Percentiles rank a stretch among this genome's conserved stretches.
Evolutionary conservation across 495 filamentous ascomycete species (phyloP).

Genomic region (Articulospora tetracladia): DNA sequence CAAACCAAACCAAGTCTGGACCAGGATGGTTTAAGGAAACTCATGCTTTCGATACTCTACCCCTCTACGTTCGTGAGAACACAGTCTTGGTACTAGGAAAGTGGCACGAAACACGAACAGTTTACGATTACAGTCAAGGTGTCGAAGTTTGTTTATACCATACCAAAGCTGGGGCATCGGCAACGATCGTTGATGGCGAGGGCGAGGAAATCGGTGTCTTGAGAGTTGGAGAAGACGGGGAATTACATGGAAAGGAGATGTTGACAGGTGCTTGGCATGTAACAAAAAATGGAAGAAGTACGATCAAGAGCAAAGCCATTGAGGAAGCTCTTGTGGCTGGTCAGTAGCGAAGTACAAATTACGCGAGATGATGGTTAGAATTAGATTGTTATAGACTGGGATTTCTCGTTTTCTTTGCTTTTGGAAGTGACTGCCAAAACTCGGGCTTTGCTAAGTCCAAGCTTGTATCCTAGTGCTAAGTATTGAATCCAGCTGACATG

Average conservation of each 20-base stretch:
- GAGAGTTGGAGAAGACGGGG: conserved; percentile 20
- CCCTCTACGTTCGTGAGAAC: conserved; percentile 45
- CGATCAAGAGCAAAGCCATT: conserved; percentile 5
- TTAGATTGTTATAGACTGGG: no score
- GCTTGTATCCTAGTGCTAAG: no score
- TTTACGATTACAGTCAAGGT: conserved; percentile 45
- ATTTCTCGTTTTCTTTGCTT: no score
- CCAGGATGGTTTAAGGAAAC: conserved; percentile 46
- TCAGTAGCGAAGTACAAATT: no score
- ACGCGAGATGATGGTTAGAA: no score
- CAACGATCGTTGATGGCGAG: conserved; percentile 33
- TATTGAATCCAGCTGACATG: no score
- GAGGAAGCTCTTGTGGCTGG: not conserved
- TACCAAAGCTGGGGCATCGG: conserved; percentile 28
- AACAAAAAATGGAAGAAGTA: conserved; percentile 14
- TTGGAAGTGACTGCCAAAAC: no score
- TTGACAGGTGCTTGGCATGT: conserved; percentile 18
- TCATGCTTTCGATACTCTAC: conserved; percentile 42
- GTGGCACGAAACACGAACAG: conserved; percentile 37
- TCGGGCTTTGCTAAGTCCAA: no score
- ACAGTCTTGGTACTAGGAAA: conserved; percentile 45
- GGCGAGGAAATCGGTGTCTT: conserved; percentile 31
- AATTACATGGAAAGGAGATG: conserved; percentile 16
- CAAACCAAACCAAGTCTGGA: conserved; percentile 36
- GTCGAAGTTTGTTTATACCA: conserved; percentile 40